A percentile compares a stretch with the other conserved stretches of the same genome.
phyloP scores from a whole-genome alignment of 1,284 basidiomycete genomes.

The Moesziomyces globuligerus region DNA sequence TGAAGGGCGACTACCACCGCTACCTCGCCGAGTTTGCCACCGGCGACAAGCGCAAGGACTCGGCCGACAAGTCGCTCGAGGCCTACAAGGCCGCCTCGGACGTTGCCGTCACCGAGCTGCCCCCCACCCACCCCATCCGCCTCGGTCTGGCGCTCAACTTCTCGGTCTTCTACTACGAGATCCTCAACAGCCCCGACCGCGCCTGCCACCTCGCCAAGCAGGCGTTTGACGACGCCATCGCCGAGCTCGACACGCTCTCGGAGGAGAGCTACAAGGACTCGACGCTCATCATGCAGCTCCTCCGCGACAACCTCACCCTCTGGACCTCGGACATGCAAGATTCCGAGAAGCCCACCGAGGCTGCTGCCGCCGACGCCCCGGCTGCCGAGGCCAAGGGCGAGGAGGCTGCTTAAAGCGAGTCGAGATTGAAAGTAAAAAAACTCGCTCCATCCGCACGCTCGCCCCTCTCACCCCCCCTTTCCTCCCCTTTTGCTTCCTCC shows the following conservation, averaged over 20 bases:
- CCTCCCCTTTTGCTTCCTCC: conserved; percentile 1
- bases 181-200: conserved; percentile 98
- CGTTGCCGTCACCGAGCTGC: conserved; percentile 95
- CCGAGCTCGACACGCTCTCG: conserved; percentile 98
- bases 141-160: conserved; percentile 99
- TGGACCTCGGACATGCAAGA: conserved; percentile 94
- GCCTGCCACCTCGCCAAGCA: conserved; percentile 99
- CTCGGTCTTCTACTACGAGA: conserved; percentile 99
- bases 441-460: conserved; percentile 10
- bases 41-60: conserved; percentile 97
- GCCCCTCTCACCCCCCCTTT: conserved; percentile 7
- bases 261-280: conserved; percentile 96
- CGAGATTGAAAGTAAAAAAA: conserved; percentile 39
- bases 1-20: conserved; percentile 99
- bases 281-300: conserved; percentile 98
- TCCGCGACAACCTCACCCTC: conserved; percentile 94
- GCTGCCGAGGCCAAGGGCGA: conserved; percentile 64
- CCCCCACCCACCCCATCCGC: conserved; percentile 98
- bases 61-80: conserved; percentile 97
- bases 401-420: conserved; percentile 64
- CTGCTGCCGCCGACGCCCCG: conserved; percentile 56
- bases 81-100: conserved; percentile 99
- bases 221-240: conserved; percentile 99
- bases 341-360: conserved; percentile 67
- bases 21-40: conserved; percentile 99